Base-by-base conservation (phyloP, 2,329 filamentous ascomycete species). In the Byssochlamys sp. region DNA sequence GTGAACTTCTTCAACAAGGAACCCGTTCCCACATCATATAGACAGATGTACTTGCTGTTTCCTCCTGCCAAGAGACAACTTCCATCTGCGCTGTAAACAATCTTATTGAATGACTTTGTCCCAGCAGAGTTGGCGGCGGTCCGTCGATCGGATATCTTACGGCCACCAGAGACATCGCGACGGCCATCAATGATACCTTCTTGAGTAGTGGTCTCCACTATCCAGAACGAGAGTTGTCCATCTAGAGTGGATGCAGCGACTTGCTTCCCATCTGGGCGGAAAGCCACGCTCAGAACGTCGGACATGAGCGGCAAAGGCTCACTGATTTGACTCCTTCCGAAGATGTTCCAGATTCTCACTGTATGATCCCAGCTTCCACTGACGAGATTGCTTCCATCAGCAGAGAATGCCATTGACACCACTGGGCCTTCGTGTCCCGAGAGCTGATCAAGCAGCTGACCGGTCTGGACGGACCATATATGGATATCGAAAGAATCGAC, bases 391-490 rank as follows among this genome's bases (percentile, higher is more conserved):
- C 85, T 83, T 31, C 91, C 92, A 67, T 95, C 90, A 0, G 91
- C 89, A 1, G 92, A 86, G 69, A 99, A 99, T 2, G 90, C 85
- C 27, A 99, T 77, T 1, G 89, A 86, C 4, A 91, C 94, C 1
- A 99, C 88, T 0, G 94, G 94, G 0, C 92, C 94, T 75, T 99
- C 92, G 65, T 99, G 94, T 1, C 94, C 95, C 5, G 91, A 83
- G 26, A 99, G 79, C 63, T 88, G 88, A 70, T 99, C 94, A 4
- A 99, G 84, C 19, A 99, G 80, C 72, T 99, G 94, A 2, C 94
- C 94, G 0, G 92, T 99, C 70, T 99, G 94, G 3, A 99, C 95
- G 4, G 90, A 96, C 94, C 94, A 99, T 61, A 99, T 89, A 74
- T 99, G 91, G 55, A 99, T 90, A 68, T 97, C 92, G 63, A 96